Evolutionary conservation across 257 asterid genomes (phyloP).

Genomic region (Plantago ovata): DNA sequence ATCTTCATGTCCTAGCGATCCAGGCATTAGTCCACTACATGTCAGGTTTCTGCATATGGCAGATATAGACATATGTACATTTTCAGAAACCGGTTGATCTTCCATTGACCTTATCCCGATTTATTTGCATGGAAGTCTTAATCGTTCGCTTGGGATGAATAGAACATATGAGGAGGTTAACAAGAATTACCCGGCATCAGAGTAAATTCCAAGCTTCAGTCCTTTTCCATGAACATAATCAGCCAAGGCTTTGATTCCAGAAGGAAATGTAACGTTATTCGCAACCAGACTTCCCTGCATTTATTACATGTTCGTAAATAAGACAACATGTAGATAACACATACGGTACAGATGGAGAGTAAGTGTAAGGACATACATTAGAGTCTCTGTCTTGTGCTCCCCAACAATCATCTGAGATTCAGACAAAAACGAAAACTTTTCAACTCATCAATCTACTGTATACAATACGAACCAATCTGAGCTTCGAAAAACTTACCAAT

Average conservation of each 20-base stretch:
- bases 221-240: constrained; percentile 88
- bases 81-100: no score
- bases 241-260: constrained; percentile 85
- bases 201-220: constrained; percentile 79
- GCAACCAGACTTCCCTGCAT: constrained; percentile 69
- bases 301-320: neutral
- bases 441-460: no score
- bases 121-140: no score
- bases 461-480: no score
- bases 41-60: constrained; percentile 45
- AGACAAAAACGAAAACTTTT: no score
- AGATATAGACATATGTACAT: no score
- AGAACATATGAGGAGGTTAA: neutral
- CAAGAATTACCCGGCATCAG: constrained; percentile 68
- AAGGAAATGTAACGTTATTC: constrained; percentile 66
- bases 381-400: constrained; percentile 79
- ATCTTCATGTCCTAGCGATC: constrained; percentile 73
- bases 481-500: constrained; percentile 52
- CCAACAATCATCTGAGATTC: constrained; percentile 99
- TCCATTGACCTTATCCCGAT: no score
- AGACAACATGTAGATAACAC: no score
- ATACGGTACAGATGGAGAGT: no score
- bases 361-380: constrained; percentile 44
- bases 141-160: no score
- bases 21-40: constrained; percentile 76